Conservation (phyloP, 768 basidiomycete genomes). For the Amanita rimosa region DNA sequence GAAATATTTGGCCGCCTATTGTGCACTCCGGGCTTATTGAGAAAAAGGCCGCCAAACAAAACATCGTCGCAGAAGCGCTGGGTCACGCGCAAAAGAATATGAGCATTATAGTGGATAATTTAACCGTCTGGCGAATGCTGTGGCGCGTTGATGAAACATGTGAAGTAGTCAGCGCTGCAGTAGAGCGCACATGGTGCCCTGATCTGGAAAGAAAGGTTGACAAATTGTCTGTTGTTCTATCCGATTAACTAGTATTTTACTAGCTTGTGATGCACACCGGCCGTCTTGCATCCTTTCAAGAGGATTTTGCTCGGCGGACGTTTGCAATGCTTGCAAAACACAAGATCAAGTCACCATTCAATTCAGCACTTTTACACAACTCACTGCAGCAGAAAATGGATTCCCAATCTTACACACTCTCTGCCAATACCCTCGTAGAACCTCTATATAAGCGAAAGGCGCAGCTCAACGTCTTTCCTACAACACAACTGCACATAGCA, state of each 20-base stretch:
- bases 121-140: constrained; percentile 37
- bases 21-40: neutral
- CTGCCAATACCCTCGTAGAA: constrained; percentile 30
- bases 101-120: constrained; percentile 24
- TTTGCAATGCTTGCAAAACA: constrained; percentile 1
- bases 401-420: constrained; percentile 34
- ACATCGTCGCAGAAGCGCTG: constrained; percentile 26
- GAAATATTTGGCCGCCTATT: constrained; percentile 2
- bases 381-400: constrained; percentile 38
- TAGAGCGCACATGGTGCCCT: constrained; percentile 30
- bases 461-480: constrained; percentile 46
- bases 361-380: constrained; percentile 51
- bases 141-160: constrained; percentile 37
- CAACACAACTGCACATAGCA: constrained; percentile 46
- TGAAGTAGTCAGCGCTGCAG: constrained; percentile 21
- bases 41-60: constrained; percentile 6
- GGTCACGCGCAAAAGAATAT: constrained; percentile 25
- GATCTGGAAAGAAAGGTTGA: constrained; percentile 40
- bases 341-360: constrained; percentile 23
- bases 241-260: neutral
- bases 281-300: constrained; percentile 37
- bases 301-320: constrained; percentile 17
- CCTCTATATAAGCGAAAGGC: constrained; percentile 41
- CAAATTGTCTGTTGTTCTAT: neutral
- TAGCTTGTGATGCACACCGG: constrained; percentile 62